Evolutionary conservation across 345 rosid species (phyloP).

Genomic region (Eucalyptus decipiens): DNA sequence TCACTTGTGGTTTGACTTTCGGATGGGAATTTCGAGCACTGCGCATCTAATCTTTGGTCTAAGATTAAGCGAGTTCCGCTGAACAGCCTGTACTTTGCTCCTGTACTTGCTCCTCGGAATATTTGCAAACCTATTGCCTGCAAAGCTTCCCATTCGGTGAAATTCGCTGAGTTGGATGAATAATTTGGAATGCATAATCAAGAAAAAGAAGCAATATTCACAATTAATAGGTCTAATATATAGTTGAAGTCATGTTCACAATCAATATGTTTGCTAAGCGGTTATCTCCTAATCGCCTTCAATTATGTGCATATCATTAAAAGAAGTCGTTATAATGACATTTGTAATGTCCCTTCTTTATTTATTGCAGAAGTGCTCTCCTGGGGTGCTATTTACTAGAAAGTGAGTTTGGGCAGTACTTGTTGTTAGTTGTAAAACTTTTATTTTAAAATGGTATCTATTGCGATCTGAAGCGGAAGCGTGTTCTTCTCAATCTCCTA

Average conservation of each 20-base stretch:
- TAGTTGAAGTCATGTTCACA: neutral
- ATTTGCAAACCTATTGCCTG: no score
- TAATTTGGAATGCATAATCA: neutral
- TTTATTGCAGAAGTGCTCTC: neutral
- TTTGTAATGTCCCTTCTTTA: neutral
- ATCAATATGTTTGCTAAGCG: neutral
- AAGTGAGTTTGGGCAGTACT: neutral
- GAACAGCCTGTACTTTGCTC: neutral
- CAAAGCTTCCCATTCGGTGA: neutral
- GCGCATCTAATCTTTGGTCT: neutral
- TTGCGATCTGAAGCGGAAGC: neutral
- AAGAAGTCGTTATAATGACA: neutral
- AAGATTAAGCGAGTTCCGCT: neutral
- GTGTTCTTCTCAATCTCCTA: neutral
- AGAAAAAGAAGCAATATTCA: neutral
- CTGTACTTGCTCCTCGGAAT: neutral
- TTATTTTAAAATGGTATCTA: neutral
- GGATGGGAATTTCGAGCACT: neutral
- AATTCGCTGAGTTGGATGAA: neutral
- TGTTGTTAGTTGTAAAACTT: neutral
- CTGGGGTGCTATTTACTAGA: neutral
- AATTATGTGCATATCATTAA: neutral
- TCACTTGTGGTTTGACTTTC: neutral
- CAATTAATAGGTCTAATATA: neutral
- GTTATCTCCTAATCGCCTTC: neutral